phyloP scores from a whole-genome alignment of 2,329 filamentous ascomycete genomes.

The Penicillium sp. region DNA sequence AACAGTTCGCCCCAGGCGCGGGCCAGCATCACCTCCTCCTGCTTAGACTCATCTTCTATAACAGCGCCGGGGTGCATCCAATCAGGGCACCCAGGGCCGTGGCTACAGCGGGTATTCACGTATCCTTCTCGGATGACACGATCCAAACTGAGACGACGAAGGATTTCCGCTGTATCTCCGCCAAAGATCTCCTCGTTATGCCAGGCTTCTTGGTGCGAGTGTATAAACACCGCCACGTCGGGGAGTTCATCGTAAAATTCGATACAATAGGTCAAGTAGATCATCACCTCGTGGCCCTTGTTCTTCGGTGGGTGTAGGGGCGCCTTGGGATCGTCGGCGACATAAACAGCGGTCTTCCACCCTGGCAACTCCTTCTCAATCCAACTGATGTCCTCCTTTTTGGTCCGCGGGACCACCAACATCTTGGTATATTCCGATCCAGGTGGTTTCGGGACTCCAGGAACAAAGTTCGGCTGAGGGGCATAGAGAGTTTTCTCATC shows the following conservation, averaged over 20 bases:
- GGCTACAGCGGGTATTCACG: constrained; percentile 58
- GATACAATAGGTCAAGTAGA: constrained; percentile 60
- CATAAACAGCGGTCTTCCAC: constrained; percentile 48
- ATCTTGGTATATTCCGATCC: constrained; percentile 51
- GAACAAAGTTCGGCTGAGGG: constrained; percentile 30
- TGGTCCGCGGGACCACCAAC: constrained; percentile 53
- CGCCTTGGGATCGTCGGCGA: constrained; percentile 50
- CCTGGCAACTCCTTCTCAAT: constrained; percentile 50
- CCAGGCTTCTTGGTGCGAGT: constrained; percentile 55
- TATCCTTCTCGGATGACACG: constrained; percentile 53
- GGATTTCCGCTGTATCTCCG: constrained; percentile 48
- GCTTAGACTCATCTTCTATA: constrained; percentile 41
- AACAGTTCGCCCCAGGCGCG: constrained; percentile 48
- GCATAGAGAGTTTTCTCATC: constrained; percentile 23
- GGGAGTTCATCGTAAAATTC: constrained; percentile 58
- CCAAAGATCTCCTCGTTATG: constrained; percentile 56
- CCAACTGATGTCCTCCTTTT: constrained; percentile 52
- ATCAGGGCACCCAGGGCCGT: constrained; percentile 55
- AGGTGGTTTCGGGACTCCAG: constrained; percentile 41
- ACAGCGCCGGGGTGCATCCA: constrained; percentile 51
- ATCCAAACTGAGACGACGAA: constrained; percentile 50
- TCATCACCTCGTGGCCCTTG: constrained; percentile 60
- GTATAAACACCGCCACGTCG: constrained; percentile 58
- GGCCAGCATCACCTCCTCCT: constrained; percentile 46
- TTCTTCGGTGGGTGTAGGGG: constrained; percentile 53